These are phyloP conservation scores for Verticillium zaregamsianum DNA, from an alignment of 2,329 filamentous ascomycete species.

Conservation along the genomic window DNA sequence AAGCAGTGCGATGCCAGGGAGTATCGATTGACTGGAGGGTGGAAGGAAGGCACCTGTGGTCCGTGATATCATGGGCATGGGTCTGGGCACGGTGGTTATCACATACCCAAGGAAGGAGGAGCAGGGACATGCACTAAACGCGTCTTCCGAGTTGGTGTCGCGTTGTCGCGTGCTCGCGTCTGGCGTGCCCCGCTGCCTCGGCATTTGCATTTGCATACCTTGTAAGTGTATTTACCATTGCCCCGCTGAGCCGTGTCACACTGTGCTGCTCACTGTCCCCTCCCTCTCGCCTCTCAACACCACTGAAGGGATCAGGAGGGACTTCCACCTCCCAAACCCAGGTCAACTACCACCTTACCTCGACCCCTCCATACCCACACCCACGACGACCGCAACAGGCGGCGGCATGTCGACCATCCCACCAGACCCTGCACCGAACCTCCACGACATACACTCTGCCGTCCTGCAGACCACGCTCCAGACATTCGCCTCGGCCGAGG, in stretches of 20 bases:
- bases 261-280: not conserved
- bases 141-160: not conserved
- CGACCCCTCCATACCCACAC: not conserved
- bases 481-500: constrained; percentile 28
- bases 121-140: not conserved
- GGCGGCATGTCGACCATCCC: not conserved
- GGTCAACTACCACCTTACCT: not conserved
- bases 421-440: constrained; percentile 5
- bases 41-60: not conserved
- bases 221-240: not conserved
- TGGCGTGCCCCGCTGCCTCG: not conserved
- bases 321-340: not conserved
- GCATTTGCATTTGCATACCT: too few relatives aligned
- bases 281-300: not conserved
- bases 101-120: not conserved
- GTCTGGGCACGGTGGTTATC: not conserved
- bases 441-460: constrained; percentile 33
- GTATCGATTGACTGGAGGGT: not conserved
- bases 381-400: not conserved
- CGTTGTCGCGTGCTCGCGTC: not conserved
- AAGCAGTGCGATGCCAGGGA: not conserved
- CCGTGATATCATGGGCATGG: not conserved
- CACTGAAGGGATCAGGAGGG: not conserved
- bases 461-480: constrained; percentile 40
- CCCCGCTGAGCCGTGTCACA: not conserved